Base-by-base conservation (phyloP, 2,329 filamentous ascomycete species). In the Sporothrix inflata region DNA sequence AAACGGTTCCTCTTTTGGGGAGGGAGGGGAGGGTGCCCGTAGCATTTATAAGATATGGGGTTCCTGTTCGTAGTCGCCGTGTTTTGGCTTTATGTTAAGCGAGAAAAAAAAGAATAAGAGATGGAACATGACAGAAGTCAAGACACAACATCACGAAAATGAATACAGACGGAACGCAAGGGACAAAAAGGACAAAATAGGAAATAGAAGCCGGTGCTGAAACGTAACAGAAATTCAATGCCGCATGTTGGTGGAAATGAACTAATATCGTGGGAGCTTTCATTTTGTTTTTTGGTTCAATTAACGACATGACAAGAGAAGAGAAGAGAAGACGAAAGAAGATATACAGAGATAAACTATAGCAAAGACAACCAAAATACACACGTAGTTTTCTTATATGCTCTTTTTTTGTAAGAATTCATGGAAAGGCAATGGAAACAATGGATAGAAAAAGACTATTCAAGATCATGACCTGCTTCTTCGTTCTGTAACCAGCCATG, bases 11-110 rank as follows among this genome's bases (percentile, higher is more conserved):
- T 40, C 9, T 63, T n/a, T 57, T 16, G 14, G 53, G 53, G 53
- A 55, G 12, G 6, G 24, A 47, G 45, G 45, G 45, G 24, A 30
- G 24, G 53, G 7, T 34, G 27, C 53, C 27, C 19, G 53, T 34
- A 34, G 53, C 16, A 24, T 24, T 30, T 30, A 30, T 34, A 34
- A 34, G 6, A 12, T 47, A 47, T 12, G 12, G 21, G 49, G 49
- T 24, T 53, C 49, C 30, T 45, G n/a, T 34, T 66, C 65, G 65
- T 53, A 53, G 65, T 68, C 65, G 65, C 65, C 65, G 65, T 68
- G 30, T 21, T 38, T 53, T 38, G 65, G 45, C 47, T 66, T 66
- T 24, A 19, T 49, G 49, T 66, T 30, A 34, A 49, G 16, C 24
- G 24, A 27, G 21, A 42, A 34, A 30, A 60, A 9, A 14, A 30